Base-by-base conservation (phyloP, 371 early-diverging fungal species). In the Chytridiales sp. region DNA sequence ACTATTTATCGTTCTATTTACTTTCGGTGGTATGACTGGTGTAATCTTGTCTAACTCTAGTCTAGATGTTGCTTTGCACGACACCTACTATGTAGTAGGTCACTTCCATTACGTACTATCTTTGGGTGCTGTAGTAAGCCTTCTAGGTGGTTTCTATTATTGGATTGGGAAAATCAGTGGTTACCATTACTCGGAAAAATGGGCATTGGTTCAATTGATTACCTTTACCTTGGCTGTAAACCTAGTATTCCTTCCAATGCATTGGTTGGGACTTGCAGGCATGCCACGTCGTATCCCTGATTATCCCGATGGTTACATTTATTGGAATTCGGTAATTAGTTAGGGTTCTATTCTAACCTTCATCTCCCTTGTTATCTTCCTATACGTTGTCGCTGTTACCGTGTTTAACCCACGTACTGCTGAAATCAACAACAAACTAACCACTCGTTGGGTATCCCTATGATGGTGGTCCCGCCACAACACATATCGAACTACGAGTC, bases 101-200 rank as follows among this genome's bases (percentile, higher is more conserved):
- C 78, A 81, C 69, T 81, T 81, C 56, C 81, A 81, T 62, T 81
- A 81, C 72, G 81, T 81, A 65, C 77, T 80, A 69, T 81, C 81
- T 72, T 72, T 80, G 70, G 81, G 81, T 67, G 81, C 82, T 43
- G 78, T 81, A 66, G 81, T 72, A 66, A 75, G 72, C 68, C 73
- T 82, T 77, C 78, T 81, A 69, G 82, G 76, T 61, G 82, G 72
- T 60, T 81, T 75, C 61, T 81, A 78, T 69, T 81, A 78, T 72
- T 82, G 82, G 77, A 68, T 74, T 68, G 77, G 80, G 59, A 80
- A 80, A 81, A 81, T 82, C 60, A 68, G 72, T 61, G 79, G 82
- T 72, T 74, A 70, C 64, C 67, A 75, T 66, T 79, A 75, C 72
- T 67, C 79, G 73, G 82, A 81, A 80, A 68, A 73, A 77, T 78